Base-by-base conservation (phyloP, 1,284 basidiomycete species). In the Earliella scabrosa region DNA sequence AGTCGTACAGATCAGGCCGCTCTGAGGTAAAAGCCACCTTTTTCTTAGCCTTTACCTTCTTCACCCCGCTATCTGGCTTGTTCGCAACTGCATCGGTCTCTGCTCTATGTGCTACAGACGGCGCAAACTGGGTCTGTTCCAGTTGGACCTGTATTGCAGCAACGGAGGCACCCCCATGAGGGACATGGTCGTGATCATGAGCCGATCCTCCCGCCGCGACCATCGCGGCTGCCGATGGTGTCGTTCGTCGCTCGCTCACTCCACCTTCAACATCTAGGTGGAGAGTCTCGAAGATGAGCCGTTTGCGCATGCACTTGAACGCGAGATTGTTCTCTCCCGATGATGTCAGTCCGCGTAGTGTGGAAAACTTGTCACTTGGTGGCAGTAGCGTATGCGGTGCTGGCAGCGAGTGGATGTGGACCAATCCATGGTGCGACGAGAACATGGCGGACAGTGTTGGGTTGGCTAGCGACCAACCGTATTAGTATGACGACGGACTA, bases 191-290 rank as follows among this genome's bases (percentile, higher is more conserved):
- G 35, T 54, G 64, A 35, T 44, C 36, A 23, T 58, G 52, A 50
- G 46, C 61, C 24, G 13, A 52, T 11, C 52, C 64, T 16, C 58
- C 64, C 45, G 71, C 70, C 50, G 67, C 40, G 21, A 60, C 58
- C n/a, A 61, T 64, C 3, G 63, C 56, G 35, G 58, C 73, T 16
- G 71, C 53, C n/a, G 77, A 73, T 13, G 84, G 79, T 2, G 78
- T 84, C 11, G 92, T 95, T 58, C 92, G 79, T 57, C 95, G 79
- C 72, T 97, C 96, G 13, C 87, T 82, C 5, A 94, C 88, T 5
- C 95, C 95, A 10, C 95, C 96, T 69, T 97, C 95, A 4, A 95
- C 82, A 67, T 96, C 97, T 11, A 98, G 79, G 75, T 97, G 94
- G 55, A 98, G 77, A 21, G 95, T 98, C 75, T 98, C 96, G 62